These are phyloP conservation scores for Mycena belliarum DNA, from an alignment of 768 basidiomycete genomes.

Conservation along the genomic window DNA sequence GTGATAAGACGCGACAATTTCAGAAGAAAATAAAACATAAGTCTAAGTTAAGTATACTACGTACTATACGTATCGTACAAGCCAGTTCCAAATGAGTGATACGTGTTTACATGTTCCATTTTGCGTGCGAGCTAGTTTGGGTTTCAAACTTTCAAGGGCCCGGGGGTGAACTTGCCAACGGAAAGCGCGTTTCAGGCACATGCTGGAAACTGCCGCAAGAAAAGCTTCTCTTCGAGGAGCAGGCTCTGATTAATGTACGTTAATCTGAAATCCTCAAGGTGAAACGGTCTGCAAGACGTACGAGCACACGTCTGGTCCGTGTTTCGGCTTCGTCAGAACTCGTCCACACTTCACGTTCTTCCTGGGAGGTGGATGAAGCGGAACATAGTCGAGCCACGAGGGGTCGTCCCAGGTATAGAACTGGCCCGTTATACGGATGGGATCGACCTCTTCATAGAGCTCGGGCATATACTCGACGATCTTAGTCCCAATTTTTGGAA, in stretches of 20 bases:
- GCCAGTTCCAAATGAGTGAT: too few species aligned
- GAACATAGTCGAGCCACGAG: constrained; percentile 4
- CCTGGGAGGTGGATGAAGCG: constrained; percentile 11
- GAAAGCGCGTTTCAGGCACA: not conserved
- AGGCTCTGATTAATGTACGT: not conserved
- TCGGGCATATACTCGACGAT: constrained; percentile 16
- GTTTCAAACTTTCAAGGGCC: not conserved
- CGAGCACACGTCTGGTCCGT: constrained; percentile 9
- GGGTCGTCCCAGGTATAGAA: constrained; percentile 16
- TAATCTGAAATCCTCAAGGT: not conserved
- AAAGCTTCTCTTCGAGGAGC: constrained; percentile 4
- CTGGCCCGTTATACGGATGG: not conserved
- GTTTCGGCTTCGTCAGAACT: constrained; percentile 8
- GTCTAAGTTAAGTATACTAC: too few species aligned
- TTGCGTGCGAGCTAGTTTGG: too few species aligned
- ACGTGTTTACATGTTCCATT: too few species aligned
- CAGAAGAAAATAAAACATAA: too few species aligned
- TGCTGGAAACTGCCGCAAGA: constrained; percentile 6
- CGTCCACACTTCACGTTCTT: constrained; percentile 7
- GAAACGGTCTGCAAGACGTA: not conserved
- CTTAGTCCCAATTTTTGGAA: not conserved
- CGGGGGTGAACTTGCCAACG: not conserved
- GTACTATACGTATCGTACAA: too few species aligned
- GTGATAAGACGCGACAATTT: too few species aligned
- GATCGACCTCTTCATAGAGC: constrained; percentile 15